phyloP scores from a whole-genome alignment of 2,329 filamentous ascomycete species.

The Parastagonospora nodorum region DNA sequence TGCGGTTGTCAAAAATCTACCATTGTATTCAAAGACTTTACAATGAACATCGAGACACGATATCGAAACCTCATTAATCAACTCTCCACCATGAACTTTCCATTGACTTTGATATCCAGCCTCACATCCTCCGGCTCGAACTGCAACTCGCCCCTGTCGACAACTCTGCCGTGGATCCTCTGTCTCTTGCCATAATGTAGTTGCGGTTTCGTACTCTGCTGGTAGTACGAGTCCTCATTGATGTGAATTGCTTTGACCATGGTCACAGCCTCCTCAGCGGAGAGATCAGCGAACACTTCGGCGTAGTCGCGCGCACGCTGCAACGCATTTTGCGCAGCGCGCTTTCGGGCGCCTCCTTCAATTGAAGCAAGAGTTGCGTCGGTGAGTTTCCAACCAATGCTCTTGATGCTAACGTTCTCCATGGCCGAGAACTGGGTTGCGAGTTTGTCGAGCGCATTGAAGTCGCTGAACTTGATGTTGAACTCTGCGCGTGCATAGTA shows the following conservation, averaged over 20 bases:
- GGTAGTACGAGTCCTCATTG: constrained; percentile 7
- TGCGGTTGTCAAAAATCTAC: too few relatives aligned
- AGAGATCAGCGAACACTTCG: constrained; percentile 10
- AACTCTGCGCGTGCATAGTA: constrained; percentile 11
- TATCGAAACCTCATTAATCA: background rate
- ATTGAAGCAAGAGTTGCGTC: constrained; percentile 6
- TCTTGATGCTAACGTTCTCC: constrained; percentile 10
- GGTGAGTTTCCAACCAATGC: constrained; percentile 11
- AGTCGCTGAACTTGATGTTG: constrained; percentile 17
- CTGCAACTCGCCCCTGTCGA: constrained; percentile 3
- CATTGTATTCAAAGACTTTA: too few relatives aligned
- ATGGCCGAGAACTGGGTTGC: constrained; percentile 15
- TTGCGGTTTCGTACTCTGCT: constrained; percentile 10
- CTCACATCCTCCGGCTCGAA: constrained; percentile 17
- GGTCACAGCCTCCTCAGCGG: constrained; percentile 1
- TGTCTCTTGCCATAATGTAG: constrained; percentile 12
- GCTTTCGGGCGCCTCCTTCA: constrained; percentile 5
- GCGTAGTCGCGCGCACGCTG: constrained; percentile 13
- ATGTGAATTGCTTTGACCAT: constrained; percentile 10
- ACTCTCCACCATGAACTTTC: constrained; percentile 10
- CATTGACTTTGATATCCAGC: constrained; percentile 8
- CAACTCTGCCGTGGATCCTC: background rate
- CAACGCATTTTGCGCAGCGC: constrained; percentile 10
- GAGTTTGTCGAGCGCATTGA: constrained; percentile 9
- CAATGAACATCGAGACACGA: background rate